Base-by-base conservation (phyloP, 1,284 basidiomycete genomes). In the Leccinum subfulvum region DNA sequence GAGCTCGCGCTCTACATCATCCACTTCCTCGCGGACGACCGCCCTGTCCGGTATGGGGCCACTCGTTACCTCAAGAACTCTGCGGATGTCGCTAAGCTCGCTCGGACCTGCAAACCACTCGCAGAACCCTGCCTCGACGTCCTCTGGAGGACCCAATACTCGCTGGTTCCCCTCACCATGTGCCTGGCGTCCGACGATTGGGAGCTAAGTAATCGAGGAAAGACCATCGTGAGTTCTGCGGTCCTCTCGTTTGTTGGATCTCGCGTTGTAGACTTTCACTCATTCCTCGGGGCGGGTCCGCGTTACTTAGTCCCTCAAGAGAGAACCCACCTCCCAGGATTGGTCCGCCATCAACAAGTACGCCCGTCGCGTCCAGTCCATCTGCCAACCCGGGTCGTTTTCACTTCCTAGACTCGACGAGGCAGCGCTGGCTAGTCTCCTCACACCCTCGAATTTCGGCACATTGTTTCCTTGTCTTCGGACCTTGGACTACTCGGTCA, bases 141-240 rank as follows among this genome's bases (percentile, higher is more conserved):
- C 37, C 73, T 74, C 30, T 74, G 73, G 73, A 57, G 23, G 41
- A 75, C 68, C 1, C 73, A 75, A 57, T 69, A 68, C 56, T 75
- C 75, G 1, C 64, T 74, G 9, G 64, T 64, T 30, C 72, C 75
- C 0, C 66, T 74, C 11, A 56, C 73, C 51, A 72, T 73, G 71
- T 76, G 73, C 23, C 53, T 76, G 9, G 67, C 74, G 11, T 9
- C 57, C 14, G 64, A 70, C 55, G 21, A 66, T 2, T 76, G 74
- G 74, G 61, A 69, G 26, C 14, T 69, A 10, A 62, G 58, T 1
- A 66, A 62, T 39, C 60, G 62, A 30, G 59, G 61, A 6, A 71
- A 68, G 58, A 59, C 47, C 5, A 63, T 76, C n/a, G 75, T 74
- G 54, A 64, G 75, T 51, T 37, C 53, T 16, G n/a, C 8, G 4